phyloP scores from a whole-genome alignment of 177 flowering plant genomes.

The Vitis hybrid region DNA sequence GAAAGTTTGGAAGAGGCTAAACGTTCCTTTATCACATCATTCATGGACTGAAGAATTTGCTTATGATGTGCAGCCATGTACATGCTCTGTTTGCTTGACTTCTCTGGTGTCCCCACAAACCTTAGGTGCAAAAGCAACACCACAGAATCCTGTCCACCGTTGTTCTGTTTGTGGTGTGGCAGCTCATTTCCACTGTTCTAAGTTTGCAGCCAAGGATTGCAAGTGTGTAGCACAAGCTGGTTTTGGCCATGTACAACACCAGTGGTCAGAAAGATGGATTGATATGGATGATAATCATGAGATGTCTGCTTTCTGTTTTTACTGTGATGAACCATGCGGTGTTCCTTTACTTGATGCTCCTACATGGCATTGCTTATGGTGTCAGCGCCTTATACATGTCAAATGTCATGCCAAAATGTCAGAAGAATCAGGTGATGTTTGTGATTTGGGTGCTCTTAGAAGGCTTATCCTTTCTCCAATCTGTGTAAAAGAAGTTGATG shows the following conservation, averaged over 20 bases:
- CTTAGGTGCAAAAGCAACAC: constrained; percentile 34
- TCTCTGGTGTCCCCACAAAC: constrained; percentile 43
- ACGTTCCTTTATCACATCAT: constrained; percentile 64
- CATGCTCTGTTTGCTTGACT: constrained; percentile 66
- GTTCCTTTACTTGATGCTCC: constrained; percentile 68
- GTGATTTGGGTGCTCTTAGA: constrained; percentile 76
- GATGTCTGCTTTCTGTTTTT: constrained; percentile 58
- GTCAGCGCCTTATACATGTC: constrained; percentile 82
- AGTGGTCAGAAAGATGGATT: constrained; percentile 79
- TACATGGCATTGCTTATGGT: constrained; percentile 82
- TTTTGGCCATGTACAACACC: constrained; percentile 57
- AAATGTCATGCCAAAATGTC: constrained; percentile 67
- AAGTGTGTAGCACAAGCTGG: constrained; percentile 71
- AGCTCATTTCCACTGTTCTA: constrained; percentile 65
- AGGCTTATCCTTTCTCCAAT: constrained; percentile 73
- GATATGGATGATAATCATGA: constrained; percentile 62
- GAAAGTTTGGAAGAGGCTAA: constrained; percentile 55
- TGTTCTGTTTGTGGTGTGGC: constrained; percentile 76
- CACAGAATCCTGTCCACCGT: constrained; percentile 45
- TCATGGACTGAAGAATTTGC: constrained; percentile 60
- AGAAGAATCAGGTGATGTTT: constrained; percentile 65
- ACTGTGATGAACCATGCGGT: constrained; percentile 85
- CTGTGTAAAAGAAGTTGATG: constrained; percentile 53
- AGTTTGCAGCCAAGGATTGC: constrained; percentile 63
- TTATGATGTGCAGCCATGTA: constrained; percentile 48